Conservation (phyloP, 352 stramenopile species). For the Phytopythium litorale region DNA sequence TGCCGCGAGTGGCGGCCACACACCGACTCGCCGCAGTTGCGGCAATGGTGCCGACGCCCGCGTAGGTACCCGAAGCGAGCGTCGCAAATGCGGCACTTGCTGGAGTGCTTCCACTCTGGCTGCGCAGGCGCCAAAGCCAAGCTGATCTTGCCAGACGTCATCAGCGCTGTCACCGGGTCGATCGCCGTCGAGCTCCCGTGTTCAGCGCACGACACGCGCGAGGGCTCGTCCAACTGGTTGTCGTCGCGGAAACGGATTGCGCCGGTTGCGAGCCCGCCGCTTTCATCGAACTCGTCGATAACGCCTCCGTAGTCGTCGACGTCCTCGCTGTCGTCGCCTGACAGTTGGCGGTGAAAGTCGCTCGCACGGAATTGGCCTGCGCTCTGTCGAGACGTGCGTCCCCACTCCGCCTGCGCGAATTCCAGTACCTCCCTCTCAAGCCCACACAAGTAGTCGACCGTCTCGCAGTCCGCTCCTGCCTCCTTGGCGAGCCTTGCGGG, state of each 20-base stretch:
- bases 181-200: not conserved
- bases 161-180: not conserved
- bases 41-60: conserved; percentile 69
- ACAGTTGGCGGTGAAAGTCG: not conserved
- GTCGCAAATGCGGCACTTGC: conserved; percentile 60
- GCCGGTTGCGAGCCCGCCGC: not conserved
- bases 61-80: conserved; percentile 76
- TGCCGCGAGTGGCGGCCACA: conserved; percentile 69
- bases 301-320: not conserved
- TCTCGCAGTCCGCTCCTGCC: conserved; percentile 19
- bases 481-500: conserved; percentile 41
- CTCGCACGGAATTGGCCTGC: not conserved
- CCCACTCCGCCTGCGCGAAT: not conserved
- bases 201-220: not conserved
- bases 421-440: conserved; percentile 32
- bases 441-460: conserved; percentile 31
- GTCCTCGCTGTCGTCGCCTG: not conserved
- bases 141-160: conserved; percentile 13
- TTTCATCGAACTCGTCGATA: not conserved
- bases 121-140: conserved; percentile 17
- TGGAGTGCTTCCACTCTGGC: conserved; percentile 53
- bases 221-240: not conserved
- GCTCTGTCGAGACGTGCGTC: not conserved
- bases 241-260: not conserved
- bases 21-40: conserved; percentile 76